phyloP scores from a whole-genome alignment of 2,329 filamentous ascomycete genomes.

The Ciborinia camelliae region DNA sequence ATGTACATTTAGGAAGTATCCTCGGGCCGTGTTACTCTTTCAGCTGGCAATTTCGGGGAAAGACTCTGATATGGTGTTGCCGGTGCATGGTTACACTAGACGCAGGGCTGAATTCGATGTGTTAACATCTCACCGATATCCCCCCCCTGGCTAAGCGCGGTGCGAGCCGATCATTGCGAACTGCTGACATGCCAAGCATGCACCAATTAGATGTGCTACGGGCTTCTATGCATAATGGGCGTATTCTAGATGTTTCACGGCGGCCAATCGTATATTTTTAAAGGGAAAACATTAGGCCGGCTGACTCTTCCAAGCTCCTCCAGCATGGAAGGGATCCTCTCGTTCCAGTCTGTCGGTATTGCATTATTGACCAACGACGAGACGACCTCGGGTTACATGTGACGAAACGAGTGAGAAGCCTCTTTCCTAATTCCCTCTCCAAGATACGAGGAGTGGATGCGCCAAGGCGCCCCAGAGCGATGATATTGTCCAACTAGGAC shows the following conservation, averaged over 20 bases:
- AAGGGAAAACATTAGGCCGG: background rate
- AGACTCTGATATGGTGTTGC: background rate
- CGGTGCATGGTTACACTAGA: background rate
- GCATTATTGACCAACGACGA: background rate
- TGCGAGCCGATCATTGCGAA: constrained; percentile 1
- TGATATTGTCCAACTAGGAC: background rate
- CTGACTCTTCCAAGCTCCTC: background rate
- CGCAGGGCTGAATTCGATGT: constrained; percentile 4
- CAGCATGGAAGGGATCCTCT: background rate
- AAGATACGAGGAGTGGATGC: background rate
- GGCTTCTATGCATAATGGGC: background rate
- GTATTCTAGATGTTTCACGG: background rate
- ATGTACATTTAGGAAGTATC: background rate
- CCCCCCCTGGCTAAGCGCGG: constrained; percentile 4
- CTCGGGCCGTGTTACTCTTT: background rate
- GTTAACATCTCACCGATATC: background rate
- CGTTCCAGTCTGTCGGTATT: constrained; percentile 7
- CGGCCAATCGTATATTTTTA: constrained; percentile 1
- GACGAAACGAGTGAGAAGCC: background rate
- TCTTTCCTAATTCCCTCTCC: background rate
- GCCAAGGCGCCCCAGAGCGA: background rate
- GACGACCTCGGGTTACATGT: background rate
- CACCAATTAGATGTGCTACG: background rate
- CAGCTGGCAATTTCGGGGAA: background rate
- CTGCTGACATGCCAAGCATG: background rate